phyloP scores from a whole-genome alignment of 345 rosid species.

The Garcia nutans region DNA sequence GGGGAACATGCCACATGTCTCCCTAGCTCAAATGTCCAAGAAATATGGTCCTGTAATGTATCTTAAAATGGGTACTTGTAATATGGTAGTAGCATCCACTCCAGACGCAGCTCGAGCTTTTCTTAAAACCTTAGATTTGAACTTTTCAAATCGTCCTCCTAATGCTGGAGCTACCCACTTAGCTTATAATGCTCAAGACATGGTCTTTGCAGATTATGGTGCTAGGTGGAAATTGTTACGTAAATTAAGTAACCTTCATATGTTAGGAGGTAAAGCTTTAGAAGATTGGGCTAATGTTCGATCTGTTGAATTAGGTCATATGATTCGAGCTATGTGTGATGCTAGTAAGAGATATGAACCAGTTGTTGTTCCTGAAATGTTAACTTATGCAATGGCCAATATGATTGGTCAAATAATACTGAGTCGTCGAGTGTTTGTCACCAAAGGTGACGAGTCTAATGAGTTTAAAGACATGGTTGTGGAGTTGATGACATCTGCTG shows the following conservation, averaged over 20 bases:
- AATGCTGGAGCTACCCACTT: conserved; percentile 54
- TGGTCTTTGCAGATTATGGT: conserved; percentile 61
- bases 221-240: conserved; percentile 55
- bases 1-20: conserved; percentile 56
- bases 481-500: conserved; percentile 55
- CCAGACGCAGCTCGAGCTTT: conserved; percentile 55
- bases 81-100: conserved; percentile 58
- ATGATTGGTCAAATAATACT: conserved; percentile 58
- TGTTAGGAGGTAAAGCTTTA: conserved; percentile 61
- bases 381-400: conserved; percentile 49
- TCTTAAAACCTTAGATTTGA: conserved; percentile 49
- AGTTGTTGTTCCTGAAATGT: conserved; percentile 48
- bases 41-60: conserved; percentile 52
- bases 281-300: conserved; percentile 46
- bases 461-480: conserved; percentile 65
- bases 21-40: conserved; percentile 48
- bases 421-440: conserved; percentile 43
- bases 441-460: conserved; percentile 43
- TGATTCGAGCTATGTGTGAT: conserved; percentile 44
- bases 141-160: conserved; percentile 56
- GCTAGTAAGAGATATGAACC: conserved; percentile 28
- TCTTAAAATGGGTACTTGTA: conserved; percentile 50
- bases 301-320: conserved; percentile 39
- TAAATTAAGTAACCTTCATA: conserved; percentile 55
- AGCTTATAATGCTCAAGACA: conserved; percentile 56